Conservation (phyloP, 108 stramenopile genomes). For the Craspedostauros australis region DNA sequence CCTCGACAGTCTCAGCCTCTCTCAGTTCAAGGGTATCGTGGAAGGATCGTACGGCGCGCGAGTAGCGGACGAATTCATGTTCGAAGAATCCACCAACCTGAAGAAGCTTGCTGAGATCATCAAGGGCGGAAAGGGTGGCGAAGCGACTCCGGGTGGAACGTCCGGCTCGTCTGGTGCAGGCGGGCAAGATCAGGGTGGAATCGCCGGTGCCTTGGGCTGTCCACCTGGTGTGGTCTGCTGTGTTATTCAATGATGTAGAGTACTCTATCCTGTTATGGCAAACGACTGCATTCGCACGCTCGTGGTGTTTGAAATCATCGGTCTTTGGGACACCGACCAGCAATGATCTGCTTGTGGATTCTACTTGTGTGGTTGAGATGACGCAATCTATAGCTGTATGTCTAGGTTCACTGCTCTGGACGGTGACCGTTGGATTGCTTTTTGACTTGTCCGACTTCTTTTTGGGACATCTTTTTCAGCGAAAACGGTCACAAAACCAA, state of each 20-base stretch:
- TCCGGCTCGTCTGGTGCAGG: slow-evolving; percentile 12
- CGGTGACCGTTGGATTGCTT: no score
- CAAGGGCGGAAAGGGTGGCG: slow-evolving; percentile 24
- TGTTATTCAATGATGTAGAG: slow-evolving; percentile 20
- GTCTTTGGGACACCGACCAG: no score
- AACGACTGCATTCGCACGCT: no score
- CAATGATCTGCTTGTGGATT: no score
- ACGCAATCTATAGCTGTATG: no score
- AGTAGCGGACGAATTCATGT: slow-evolving; percentile 85
- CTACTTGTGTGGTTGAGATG: no score
- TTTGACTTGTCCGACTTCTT: no score
- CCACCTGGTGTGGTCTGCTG: slow-evolving; percentile 71
- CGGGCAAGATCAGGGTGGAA: slow-evolving; percentile 43
- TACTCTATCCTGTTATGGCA: no score
- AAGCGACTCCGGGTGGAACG: neutral
- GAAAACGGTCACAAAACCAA: no score
- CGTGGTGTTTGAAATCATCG: no score
- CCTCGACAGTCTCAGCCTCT: slow-evolving; percentile 74
- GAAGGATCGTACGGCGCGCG: slow-evolving; percentile 56
- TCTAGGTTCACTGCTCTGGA: no score
- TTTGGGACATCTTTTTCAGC: no score
- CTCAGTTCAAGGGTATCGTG: slow-evolving; percentile 82
- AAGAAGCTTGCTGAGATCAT: slow-evolving; percentile 76
- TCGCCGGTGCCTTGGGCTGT: slow-evolving; percentile 71
- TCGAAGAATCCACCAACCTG: slow-evolving; percentile 67